These are phyloP conservation scores for Vigna unguiculata DNA, from an alignment of 306 rosid genomes.

Conservation along the genomic window DNA sequence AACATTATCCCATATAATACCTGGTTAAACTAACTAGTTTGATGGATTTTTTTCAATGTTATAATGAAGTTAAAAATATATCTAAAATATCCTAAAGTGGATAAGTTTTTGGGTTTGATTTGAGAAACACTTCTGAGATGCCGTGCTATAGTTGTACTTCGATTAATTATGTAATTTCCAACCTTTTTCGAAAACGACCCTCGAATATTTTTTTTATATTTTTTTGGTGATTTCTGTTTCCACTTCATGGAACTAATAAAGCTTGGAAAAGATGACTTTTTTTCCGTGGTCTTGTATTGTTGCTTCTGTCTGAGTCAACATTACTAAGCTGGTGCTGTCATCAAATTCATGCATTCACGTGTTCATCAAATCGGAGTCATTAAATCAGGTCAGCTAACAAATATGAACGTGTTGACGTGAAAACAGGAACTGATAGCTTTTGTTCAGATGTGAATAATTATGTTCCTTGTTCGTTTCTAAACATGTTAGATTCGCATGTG, in stretches of 20 bases:
- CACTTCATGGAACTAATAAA: not conserved
- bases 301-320: not conserved
- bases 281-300: not conserved
- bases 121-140: constrained; percentile 2
- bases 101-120: not conserved
- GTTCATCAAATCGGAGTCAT: not conserved
- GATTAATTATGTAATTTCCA: not conserved
- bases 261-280: not conserved
- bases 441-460: not conserved
- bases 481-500: not conserved
- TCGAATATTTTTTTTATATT: not conserved
- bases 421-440: not conserved
- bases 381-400: not conserved
- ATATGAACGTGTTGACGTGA: not conserved
- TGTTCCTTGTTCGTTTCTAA: not conserved
- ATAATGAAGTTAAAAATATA: no score
- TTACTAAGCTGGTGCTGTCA: not conserved
- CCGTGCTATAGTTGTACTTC: not conserved
- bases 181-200: not conserved
- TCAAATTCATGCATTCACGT: not conserved
- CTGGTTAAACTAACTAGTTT: not conserved
- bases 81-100: not conserved
- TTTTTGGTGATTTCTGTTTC: not conserved
- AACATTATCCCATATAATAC: constrained; percentile 1
- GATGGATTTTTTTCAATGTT: no score